Evolutionary conservation across 768 basidiomycete species (phyloP), one percentile per base, ranked within the genome.

Genomic region (Pleurotus salmoneostramineus): DNA sequence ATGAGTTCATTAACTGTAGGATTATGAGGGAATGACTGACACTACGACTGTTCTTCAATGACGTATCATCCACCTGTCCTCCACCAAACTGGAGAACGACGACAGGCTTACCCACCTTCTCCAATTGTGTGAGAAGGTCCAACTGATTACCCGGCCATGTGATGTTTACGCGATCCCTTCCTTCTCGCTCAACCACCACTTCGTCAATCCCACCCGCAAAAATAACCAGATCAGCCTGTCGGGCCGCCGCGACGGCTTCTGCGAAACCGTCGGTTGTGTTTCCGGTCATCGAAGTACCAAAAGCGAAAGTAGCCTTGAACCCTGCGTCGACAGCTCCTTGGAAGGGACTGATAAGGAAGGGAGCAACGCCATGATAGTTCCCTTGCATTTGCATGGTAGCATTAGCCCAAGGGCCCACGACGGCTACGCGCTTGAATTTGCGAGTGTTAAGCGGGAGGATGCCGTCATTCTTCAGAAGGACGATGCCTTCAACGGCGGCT

Each of bases 381-480:
- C 83, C 83, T 58, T 84, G 83, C 79, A 84, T 76, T 58, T 77
- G 73, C 5, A 64, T 74, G 0, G 83, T 84, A 4, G 82, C 82
- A 62, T 81, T 81, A 3, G 77, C 80, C 75, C 76, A 83, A 3
- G 83, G 83, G 0, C 87, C 86, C 52, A 87, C 74, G 43, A 88
- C 64, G 6, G 83, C 85, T 14, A 89, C 65, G 6, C 72, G 80
- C 56, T 77, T 80, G 57, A 77, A 67, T 0, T 69, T 71, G 0
- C 65, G 63, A n/a, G 12, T 45, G 17, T 74, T 70, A 44, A 88
- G 71, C 2, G 86, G 87, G 2, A 89, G 71, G 5, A 75, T 77
- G 11, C 78, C 80, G 57, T 85, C 82, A 63, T 87, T 89, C 72
- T 88, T 87, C 12, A 88, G 71, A 5, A 88, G 72, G 14, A 83